These are phyloP conservation scores for Podaxis pistillaris DNA, from an alignment of 768 basidiomycete genomes.

Conservation along the genomic window DNA sequence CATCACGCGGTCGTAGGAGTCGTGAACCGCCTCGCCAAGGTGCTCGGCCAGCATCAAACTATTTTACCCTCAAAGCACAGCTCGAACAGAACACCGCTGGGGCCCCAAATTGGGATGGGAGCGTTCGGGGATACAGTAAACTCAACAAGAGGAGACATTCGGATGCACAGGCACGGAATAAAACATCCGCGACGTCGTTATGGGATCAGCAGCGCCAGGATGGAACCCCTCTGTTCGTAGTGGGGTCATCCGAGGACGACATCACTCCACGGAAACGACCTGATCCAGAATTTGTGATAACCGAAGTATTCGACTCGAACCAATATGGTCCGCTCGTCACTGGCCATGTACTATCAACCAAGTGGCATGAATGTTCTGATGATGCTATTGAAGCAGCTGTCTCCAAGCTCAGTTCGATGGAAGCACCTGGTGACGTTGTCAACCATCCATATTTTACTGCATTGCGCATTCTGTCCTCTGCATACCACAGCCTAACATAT, in stretches of 20 bases:
- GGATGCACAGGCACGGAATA: slow-evolving; percentile 22
- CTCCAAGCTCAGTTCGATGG: slow-evolving; percentile 42
- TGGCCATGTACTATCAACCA: slow-evolving; percentile 57
- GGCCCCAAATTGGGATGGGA: slow-evolving; percentile 41
- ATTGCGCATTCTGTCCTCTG: slow-evolving; percentile 67
- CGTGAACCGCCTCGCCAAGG: slow-evolving; percentile 28
- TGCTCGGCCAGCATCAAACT: slow-evolving; percentile 38
- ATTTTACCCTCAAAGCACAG: slow-evolving; percentile 63
- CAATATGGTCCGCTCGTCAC: slow-evolving; percentile 31
- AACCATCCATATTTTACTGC: slow-evolving; percentile 65
- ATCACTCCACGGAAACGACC: slow-evolving; percentile 16
- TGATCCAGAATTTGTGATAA: slow-evolving; percentile 29
- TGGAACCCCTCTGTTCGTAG: slow-evolving; percentile 36
- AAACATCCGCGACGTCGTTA: slow-evolving; percentile 34
- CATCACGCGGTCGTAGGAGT: slow-evolving; percentile 40
- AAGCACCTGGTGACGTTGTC: slow-evolving; percentile 45
- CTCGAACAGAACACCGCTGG: slow-evolving; percentile 44
- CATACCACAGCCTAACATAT: slow-evolving; percentile 56
- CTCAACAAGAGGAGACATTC: slow-evolving; percentile 27
- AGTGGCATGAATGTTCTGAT: slow-evolving; percentile 80
- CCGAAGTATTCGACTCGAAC: slow-evolving; percentile 34
- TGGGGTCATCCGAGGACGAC: slow-evolving; percentile 36
- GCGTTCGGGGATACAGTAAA: slow-evolving; percentile 57
- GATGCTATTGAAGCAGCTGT: slow-evolving; percentile 68
- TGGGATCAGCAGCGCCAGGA: slow-evolving; percentile 33